A percentile compares a stretch with the other conserved stretches of the same genome.
These are phyloP conservation scores for Dactylellina haptotyla DNA, from an alignment of 2,329 filamentous ascomycete species.

Conservation along the genomic window DNA sequence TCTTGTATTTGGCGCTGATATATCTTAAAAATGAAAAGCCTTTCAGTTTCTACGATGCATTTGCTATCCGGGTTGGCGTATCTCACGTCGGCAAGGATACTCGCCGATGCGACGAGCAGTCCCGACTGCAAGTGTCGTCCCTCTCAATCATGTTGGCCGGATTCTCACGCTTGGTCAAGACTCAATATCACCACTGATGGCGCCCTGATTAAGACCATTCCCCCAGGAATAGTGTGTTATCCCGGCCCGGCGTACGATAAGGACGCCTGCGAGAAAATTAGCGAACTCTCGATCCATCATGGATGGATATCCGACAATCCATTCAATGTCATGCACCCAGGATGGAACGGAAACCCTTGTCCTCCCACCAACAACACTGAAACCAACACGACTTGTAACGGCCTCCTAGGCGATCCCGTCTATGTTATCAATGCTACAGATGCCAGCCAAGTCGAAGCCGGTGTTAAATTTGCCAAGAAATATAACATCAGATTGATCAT, in stretches of 20 bases:
- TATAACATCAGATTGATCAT: constrained; percentile 60
- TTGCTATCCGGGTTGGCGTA: constrained; percentile 29
- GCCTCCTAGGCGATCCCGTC: constrained; percentile 56
- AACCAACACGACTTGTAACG: constrained; percentile 59
- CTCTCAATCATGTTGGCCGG: constrained; percentile 60
- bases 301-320: constrained; percentile 61
- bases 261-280: constrained; percentile 56
- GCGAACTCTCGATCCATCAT: constrained; percentile 57
- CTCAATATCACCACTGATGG: constrained; percentile 62
- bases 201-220: constrained; percentile 60
- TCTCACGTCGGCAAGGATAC: constrained; percentile 31
- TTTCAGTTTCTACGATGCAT: constrained; percentile 23
- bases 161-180: constrained; percentile 59
- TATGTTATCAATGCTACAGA: constrained; percentile 61
- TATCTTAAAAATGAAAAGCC: constrained; percentile 2
- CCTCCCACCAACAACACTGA: constrained; percentile 61
- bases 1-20: constrained; percentile 13
- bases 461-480: constrained; percentile 60
- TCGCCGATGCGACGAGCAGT: constrained; percentile 18
- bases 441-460: constrained; percentile 60
- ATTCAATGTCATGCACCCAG: constrained; percentile 48
- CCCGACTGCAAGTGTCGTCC: constrained; percentile 55
- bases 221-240: constrained; percentile 60
- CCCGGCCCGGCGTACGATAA: constrained; percentile 53
- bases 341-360: constrained; percentile 62